phyloP scores from a whole-genome alignment of 2,329 filamentous ascomycete species.

The Chlorencoelia australis region DNA sequence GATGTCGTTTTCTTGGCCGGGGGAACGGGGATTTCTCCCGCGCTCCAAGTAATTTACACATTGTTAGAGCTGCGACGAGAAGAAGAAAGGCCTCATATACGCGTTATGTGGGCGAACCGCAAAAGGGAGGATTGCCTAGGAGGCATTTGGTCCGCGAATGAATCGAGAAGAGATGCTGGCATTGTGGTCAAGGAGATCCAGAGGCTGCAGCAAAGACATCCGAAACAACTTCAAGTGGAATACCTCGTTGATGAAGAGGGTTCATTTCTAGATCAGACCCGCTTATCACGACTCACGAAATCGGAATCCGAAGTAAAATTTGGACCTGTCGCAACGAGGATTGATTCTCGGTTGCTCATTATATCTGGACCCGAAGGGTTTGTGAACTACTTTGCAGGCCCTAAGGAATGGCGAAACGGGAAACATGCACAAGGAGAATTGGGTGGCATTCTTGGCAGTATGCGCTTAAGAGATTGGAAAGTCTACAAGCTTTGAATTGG shows the following conservation, averaged over 20 bases:
- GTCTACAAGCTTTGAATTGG: slow-evolving; percentile 27
- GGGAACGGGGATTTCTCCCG: slow-evolving; percentile 86
- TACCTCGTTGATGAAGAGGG: slow-evolving; percentile 79
- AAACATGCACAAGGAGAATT: slow-evolving; percentile 66
- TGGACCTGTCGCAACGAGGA: too few relatives aligned
- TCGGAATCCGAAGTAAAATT: too few relatives aligned
- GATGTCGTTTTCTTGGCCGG: slow-evolving; percentile 77
- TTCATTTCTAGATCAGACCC: slow-evolving; percentile 47
- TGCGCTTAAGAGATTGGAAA: slow-evolving; percentile 35
- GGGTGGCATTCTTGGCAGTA: slow-evolving; percentile 52
- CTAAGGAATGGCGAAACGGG: slow-evolving; percentile 66
- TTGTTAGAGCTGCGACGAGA: slow-evolving; percentile 37
- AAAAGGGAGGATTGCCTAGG: slow-evolving; percentile 54
- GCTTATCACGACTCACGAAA: slow-evolving; percentile 33
- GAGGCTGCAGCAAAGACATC: slow-evolving; percentile 47
- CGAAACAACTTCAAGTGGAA: slow-evolving; percentile 49
- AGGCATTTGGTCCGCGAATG: slow-evolving; percentile 39
- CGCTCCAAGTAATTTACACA: slow-evolving; percentile 66
- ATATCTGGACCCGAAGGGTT: slow-evolving; percentile 91
- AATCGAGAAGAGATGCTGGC: slow-evolving; percentile 21
- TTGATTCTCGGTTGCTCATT: slow-evolving; percentile 52
- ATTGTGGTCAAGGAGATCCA: slow-evolving; percentile 53
- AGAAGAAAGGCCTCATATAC: slow-evolving; percentile 39
- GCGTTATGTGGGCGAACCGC: slow-evolving; percentile 77
- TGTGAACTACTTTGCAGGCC: slow-evolving; percentile 67